Percentiles rank a stretch among this genome's conserved stretches.
Conservation (phyloP, 345 rosid species). For the thale cress (Arabidopsis thaliana) region DNA sequence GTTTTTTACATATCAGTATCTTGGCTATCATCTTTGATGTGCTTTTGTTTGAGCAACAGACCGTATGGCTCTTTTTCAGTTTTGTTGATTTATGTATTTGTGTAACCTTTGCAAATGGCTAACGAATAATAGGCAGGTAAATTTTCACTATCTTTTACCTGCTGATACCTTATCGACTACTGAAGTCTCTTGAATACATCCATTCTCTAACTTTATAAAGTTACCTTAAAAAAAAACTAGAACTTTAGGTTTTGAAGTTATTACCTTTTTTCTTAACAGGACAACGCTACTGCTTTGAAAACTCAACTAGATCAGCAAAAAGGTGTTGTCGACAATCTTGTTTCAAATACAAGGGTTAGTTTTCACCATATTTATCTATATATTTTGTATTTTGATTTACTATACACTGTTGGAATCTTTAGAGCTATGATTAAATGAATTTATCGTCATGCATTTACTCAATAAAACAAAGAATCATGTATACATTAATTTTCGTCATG, state of each 20-base stretch:
- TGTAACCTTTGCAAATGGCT: slow-evolving; percentile 22
- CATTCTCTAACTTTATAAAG: not conserved
- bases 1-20: not conserved
- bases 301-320: slow-evolving; percentile 76
- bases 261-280: slow-evolving; percentile 48
- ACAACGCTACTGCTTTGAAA: slow-evolving; percentile 64
- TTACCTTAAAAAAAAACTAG: not conserved
- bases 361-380: slow-evolving; percentile 1
- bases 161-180: not conserved
- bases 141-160: not conserved
- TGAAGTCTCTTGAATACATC: slow-evolving; percentile 1
- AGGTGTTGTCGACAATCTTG: slow-evolving; percentile 72
- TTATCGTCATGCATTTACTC: not conserved
- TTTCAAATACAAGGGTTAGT: slow-evolving; percentile 74
- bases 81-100: not conserved
- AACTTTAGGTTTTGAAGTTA: slow-evolving; percentile 1
- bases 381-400: not conserved
- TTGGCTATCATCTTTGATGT: slow-evolving; percentile 1
- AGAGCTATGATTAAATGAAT: not conserved
- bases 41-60: slow-evolving; percentile 13
- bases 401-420: not conserved
- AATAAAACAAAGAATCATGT: slow-evolving; percentile 21
- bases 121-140: not conserved
- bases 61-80: not conserved
- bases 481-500: slow-evolving; percentile 26